These are phyloP conservation scores for Clarireedia sp. DNA, from an alignment of 2,329 filamentous ascomycete genomes.

Conservation along the genomic window DNA sequence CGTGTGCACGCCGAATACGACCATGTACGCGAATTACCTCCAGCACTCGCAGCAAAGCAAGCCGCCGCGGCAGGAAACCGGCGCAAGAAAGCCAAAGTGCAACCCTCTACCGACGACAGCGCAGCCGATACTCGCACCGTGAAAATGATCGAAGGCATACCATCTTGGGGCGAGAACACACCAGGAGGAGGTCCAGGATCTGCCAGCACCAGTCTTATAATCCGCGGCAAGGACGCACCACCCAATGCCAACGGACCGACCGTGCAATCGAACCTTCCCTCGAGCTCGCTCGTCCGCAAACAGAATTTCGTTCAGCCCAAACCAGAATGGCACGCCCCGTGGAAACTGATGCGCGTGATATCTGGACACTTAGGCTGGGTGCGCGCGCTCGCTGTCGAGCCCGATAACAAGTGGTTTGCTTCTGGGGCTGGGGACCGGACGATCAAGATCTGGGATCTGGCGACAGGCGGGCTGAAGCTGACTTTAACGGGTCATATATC, in stretches of 20 bases:
- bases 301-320: slow-evolving; percentile 56
- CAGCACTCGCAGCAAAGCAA: slow-evolving; percentile 71
- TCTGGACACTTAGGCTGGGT: slow-evolving; percentile 97
- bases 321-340: slow-evolving; percentile 94
- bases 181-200: slow-evolving; percentile 20
- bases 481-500: slow-evolving; percentile 93
- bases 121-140: slow-evolving; percentile 42
- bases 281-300: slow-evolving; percentile 49
- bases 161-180: slow-evolving; percentile 31
- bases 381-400: slow-evolving; percentile 79
- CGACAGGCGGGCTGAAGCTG: slow-evolving; percentile 72
- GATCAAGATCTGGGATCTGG: slow-evolving; percentile 98
- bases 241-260: slow-evolving; percentile 50
- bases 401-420: slow-evolving; percentile 95
- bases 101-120: slow-evolving; percentile 28
- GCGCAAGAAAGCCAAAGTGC: slow-evolving; percentile 50
- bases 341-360: slow-evolving; percentile 97
- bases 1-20: slow-evolving; percentile 57
- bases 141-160: slow-evolving; percentile 60
- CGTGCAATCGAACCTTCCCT: slow-evolving; percentile 40
- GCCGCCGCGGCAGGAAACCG: slow-evolving; percentile 54
- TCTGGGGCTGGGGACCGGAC: slow-evolving; percentile 91
- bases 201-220: slow-evolving; percentile 49
- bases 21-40: slow-evolving; percentile 67
- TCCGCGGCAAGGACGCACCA: slow-evolving; percentile 39